These are phyloP conservation scores for Dissoconium aciculare DNA, from an alignment of 2,329 filamentous ascomycete genomes.

Conservation along the genomic window DNA sequence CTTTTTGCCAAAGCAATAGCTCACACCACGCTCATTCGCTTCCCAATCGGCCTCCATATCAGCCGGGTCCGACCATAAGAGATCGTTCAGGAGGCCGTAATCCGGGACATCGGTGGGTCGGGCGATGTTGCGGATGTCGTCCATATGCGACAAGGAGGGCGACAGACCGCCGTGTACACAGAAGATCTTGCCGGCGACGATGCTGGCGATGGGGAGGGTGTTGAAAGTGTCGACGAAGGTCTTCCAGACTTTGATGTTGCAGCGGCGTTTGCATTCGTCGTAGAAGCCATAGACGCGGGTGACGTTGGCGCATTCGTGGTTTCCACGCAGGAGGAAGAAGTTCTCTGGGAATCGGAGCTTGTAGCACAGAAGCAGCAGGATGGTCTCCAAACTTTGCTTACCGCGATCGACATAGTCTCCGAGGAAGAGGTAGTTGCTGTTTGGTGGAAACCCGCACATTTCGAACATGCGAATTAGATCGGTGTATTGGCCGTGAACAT, in stretches of 20 bases:
- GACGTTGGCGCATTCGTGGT: slow-evolving; percentile 94
- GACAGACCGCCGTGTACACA: slow-evolving; percentile 92
- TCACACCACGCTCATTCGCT: slow-evolving; percentile 89
- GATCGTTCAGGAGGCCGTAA: slow-evolving; percentile 85
- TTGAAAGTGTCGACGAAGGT: slow-evolving; percentile 96
- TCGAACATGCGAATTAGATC: slow-evolving; percentile 95
- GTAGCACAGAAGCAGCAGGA: slow-evolving; percentile 82
- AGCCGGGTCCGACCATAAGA: slow-evolving; percentile 93
- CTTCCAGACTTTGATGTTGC: slow-evolving; percentile 97
- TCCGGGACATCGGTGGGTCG: slow-evolving; percentile 94
- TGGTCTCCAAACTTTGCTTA: slow-evolving; percentile 91
- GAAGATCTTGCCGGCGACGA: slow-evolving; percentile 94
- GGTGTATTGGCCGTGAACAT: slow-evolving; percentile 93
- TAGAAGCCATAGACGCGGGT: slow-evolving; percentile 95
- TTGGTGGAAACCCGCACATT: slow-evolving; percentile 93
- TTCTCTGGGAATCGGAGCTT: slow-evolving; percentile 96
- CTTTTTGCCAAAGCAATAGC: slow-evolving; percentile 96
- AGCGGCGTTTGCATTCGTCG: slow-evolving; percentile 91
- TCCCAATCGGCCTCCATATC: slow-evolving; percentile 97
- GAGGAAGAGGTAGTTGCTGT: slow-evolving; percentile 82
- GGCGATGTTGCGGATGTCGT: slow-evolving; percentile 91
- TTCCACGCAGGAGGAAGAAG: slow-evolving; percentile 87
- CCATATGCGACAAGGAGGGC: slow-evolving; percentile 87
- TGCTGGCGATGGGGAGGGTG: slow-evolving; percentile 85
- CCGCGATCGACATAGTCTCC: slow-evolving; percentile 94